Base-by-base conservation (phyloP, 306 rosid species). In the Prunus dulcis region DNA sequence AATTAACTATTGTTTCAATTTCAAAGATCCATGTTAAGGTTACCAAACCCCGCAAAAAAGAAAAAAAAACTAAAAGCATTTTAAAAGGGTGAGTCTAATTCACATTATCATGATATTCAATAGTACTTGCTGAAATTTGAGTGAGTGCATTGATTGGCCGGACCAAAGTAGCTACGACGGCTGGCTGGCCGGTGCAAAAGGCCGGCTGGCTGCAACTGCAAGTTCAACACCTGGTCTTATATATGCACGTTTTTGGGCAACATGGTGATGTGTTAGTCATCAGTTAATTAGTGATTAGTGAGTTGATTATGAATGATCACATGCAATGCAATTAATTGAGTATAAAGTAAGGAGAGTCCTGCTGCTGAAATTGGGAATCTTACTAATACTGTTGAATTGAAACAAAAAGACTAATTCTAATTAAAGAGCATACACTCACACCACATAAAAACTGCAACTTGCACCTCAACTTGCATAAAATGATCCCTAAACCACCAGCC, bases 391-490 rank as follows among this genome's bases (percentile, higher is more conserved):
- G 62, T 56, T 56, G 62, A 53, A 30, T 20, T 11, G 52, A 12
- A 25, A 0, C 7, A 25, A 53, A 18, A 6, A 34, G 43, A 34
- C 8, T 49, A 15, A 49, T 49, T 12, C 38, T 12, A 38, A 38
- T 11, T 20, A 13, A 12, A 62, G 13, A 62, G 45, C 43, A 62
- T 14, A 28, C 15, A n/a, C 43, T 75, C 83, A 82, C 75, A 69
- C 57, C 73, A 80, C 30, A 52, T 6, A 78, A 81, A 81, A 60
- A 75, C 5, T 55, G 82, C 90, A 83, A 86, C 65, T 88, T 83
- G 91, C 74, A 61, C 9, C 19, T 61, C 87, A 86, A 86, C 78
- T 86, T 88, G 90, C 83, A 19, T 34, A 57, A 46, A 81, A 58
- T 74, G 22, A 63, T 81, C 82, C 80, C 71, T 60, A 12, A 46